Base-by-base conservation (phyloP, 495 filamentous ascomycete genomes). In the Hypomontagnella submonticulosa region DNA sequence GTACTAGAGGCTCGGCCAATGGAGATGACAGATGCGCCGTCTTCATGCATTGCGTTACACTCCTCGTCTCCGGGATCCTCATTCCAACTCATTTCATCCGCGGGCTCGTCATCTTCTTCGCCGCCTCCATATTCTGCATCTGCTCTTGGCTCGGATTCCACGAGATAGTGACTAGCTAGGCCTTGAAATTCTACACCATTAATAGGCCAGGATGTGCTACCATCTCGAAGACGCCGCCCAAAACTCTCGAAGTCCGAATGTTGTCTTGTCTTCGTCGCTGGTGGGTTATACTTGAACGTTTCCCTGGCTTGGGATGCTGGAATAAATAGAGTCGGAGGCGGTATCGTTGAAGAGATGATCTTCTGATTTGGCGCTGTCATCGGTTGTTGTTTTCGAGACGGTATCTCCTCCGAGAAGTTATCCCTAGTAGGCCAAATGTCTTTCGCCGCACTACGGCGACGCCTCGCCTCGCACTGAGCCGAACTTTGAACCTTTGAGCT, bases 351-450 rank as follows among this genome's bases (percentile, higher is more conserved):
- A 32, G 50, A 16, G 10, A 66, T 56, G 1, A 49, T 20, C 18
- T 37, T 68, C 16, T 23, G 38, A 11, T 41, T 58, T 47, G 12
- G 42, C 15, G 30, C 36, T 30, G 46, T 52, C 13, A 68, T 27
- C 23, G 23, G 23, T 3, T 27, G 3, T 6, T 6, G 23, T 6
- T 27, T 27, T 27, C 23, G 23, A 27, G 23, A 27, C 6, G 23
- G 23, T 27, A 27, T 30, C 34, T 59, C 61, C 13, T 74, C 71
- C 18, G 48, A 18, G n/a, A 74, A 74, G 46, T 74, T 68, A 7
- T 71, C 49, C 7, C 37, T 47, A 3, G 66, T 74, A 15, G 71
- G 71, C 71, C 71, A 74, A 4, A 68, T 12, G 2, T 74, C 71
- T 33, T 59, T 61, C 7, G 41, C 30, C 9, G 5, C 27, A 15